These are phyloP conservation scores for Centrapalus pauciflorus DNA, from an alignment of 129 eudicot genomes.

Conservation along the genomic window DNA sequence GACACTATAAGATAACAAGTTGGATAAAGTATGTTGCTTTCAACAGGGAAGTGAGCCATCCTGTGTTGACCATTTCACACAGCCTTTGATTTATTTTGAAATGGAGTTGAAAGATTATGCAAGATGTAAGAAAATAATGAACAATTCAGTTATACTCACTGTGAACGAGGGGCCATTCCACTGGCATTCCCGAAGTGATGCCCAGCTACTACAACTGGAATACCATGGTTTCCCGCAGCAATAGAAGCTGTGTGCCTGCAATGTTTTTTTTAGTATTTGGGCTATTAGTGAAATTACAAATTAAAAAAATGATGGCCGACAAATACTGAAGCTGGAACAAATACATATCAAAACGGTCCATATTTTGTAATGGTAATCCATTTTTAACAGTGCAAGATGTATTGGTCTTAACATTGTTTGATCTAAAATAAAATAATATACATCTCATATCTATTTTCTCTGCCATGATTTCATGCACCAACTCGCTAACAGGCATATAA, in stretches of 20 bases:
- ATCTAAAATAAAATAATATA: not conserved
- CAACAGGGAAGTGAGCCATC: not conserved
- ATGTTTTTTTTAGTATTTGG: not conserved
- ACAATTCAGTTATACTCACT: conserved; percentile 48
- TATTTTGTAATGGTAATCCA: not conserved
- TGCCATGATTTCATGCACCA: not conserved
- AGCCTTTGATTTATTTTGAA: not conserved
- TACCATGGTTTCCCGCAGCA: conserved; percentile 97
- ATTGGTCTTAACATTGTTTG: not conserved
- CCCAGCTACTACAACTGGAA: conserved; percentile 88
- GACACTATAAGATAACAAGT: not conserved
- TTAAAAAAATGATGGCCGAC: not conserved
- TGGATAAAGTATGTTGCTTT: not conserved
- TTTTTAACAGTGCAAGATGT: not conserved
- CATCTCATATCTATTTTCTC: not conserved
- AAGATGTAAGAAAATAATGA: not conserved
- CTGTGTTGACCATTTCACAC: not conserved
- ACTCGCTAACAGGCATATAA: not conserved
- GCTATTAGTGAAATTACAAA: not conserved
- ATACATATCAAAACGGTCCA: not conserved
- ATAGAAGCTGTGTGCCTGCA: conserved; percentile 95
- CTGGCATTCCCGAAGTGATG: conserved; percentile 93
- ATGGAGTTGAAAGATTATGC: too few species aligned
- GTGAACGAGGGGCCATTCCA: conserved; percentile 99
- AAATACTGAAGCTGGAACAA: not conserved